Conservation (phyloP, 169 alveolate genomes). For the Perkinsus olseni region DNA sequence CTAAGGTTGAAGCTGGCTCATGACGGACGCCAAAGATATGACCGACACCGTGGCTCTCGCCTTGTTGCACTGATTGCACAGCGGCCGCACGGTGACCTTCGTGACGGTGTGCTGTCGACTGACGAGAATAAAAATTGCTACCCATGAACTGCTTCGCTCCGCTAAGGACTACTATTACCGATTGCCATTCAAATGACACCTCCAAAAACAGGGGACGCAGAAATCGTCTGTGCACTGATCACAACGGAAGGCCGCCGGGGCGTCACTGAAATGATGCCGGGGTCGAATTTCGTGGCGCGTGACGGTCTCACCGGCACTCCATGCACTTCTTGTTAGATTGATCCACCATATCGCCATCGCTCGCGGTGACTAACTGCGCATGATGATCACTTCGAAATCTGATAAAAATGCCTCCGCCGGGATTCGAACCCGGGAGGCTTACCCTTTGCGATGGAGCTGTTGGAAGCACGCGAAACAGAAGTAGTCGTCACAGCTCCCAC, state of each 20-base stretch:
- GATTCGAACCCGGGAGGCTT: too few relatives aligned
- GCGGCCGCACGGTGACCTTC: conserved; percentile 29
- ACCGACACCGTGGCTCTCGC: conserved; percentile 32
- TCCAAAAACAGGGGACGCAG: conserved; percentile 35
- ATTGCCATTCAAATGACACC: conserved; percentile 31
- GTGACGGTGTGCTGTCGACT: not conserved
- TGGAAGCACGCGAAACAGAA: conserved; percentile 35
- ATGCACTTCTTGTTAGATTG: not conserved
- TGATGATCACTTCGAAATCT: not conserved
- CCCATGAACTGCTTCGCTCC: not conserved
- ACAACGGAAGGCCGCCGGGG: not conserved
- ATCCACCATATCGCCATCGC: not conserved
- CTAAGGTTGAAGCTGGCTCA: not conserved
- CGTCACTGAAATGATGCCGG: not conserved
- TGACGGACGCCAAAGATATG: not conserved
- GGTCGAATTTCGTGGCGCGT: not conserved
- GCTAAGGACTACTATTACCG: not conserved
- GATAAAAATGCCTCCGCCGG: too few relatives aligned
- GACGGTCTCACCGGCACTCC: conserved; percentile 13
- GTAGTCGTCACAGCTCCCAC: conserved; percentile 37
- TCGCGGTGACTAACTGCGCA: not conserved
- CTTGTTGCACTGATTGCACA: conserved; percentile 34
- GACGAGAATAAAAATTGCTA: not conserved
- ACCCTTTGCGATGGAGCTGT: not conserved
- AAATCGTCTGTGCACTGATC: conserved; percentile 29